Conservation (phyloP, 2,329 filamentous ascomycete genomes). For the Xylaria multiplex region DNA sequence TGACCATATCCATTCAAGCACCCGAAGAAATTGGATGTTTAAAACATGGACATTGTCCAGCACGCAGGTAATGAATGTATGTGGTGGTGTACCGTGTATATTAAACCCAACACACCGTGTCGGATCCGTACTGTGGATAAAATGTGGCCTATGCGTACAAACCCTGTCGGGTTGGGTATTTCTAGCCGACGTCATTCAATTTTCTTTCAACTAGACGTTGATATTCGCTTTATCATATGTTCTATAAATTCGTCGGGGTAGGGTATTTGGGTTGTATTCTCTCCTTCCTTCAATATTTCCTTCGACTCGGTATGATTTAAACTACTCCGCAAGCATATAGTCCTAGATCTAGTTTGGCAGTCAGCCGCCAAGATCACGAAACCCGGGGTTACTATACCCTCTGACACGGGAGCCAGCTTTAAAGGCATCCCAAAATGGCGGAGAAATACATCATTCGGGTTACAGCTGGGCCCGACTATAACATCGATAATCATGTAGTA, state of each 20-base stretch:
- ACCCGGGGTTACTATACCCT: not conserved
- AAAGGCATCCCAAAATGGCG: constrained; percentile 58
- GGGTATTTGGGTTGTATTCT: not conserved
- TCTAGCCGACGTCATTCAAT: constrained; percentile 31
- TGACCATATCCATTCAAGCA: no score
- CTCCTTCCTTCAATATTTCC: not conserved
- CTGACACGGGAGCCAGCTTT: not conserved
- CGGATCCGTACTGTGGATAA: constrained; percentile 20
- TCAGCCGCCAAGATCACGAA: not conserved
- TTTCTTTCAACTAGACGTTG: constrained; percentile 2
- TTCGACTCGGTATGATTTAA: not conserved
- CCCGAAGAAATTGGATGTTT: no score
- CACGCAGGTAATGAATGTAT: no score
- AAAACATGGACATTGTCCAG: no score
- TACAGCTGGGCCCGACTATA: constrained; percentile 82
- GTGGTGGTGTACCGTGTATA: not conserved
- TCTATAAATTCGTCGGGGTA: not conserved
- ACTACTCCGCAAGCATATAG: not conserved
- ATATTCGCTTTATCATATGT: not conserved
- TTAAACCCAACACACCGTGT: not conserved
- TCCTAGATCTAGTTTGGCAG: not conserved
- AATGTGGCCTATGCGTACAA: constrained; percentile 38
- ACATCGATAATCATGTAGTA: constrained; percentile 74
- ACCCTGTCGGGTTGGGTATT: constrained; percentile 31
- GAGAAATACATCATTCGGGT: constrained; percentile 83